Evolutionary conservation across 805 yeast species (phyloP).

Genomic region (Teunomyces panamensis): DNA sequence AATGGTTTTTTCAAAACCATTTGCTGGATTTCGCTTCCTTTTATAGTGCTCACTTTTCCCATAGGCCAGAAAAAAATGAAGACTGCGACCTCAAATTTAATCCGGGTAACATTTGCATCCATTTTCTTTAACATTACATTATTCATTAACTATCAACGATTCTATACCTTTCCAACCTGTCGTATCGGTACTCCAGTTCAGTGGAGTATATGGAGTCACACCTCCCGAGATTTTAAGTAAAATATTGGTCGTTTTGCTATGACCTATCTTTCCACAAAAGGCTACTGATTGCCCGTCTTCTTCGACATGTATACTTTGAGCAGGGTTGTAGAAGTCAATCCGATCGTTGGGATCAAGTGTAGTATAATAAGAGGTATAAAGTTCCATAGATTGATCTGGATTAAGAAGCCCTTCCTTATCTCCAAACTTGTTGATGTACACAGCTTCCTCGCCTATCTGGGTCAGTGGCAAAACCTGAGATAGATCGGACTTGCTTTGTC

Average conservation of each 20-base stretch:
- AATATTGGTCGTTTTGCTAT: constrained; percentile 11
- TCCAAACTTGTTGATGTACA: constrained; percentile 18
- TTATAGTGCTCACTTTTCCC: constrained; percentile 8
- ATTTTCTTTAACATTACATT: neutral
- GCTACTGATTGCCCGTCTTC: constrained; percentile 1
- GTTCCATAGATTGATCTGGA: constrained; percentile 34
- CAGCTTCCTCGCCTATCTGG: constrained; percentile 11
- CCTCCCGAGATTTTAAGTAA: neutral
- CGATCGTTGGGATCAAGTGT: constrained; percentile 18
- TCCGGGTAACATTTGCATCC: constrained; percentile 9
- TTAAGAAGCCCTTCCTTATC: constrained; percentile 40
- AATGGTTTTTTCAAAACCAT: constrained; percentile 5
- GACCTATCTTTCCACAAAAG: constrained; percentile 13
- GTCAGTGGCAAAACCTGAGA: neutral
- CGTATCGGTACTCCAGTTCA: neutral
- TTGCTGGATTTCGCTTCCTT: constrained; percentile 7
- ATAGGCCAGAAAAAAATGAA: neutral
- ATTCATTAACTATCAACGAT: constrained; percentile 1
- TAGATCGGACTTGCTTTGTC: neutral
- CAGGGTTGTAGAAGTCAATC: constrained; percentile 8
- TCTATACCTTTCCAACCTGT: constrained; percentile 1
- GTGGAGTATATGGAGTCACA: neutral
- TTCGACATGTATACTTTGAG: constrained; percentile 3
- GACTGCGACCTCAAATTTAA: neutral
- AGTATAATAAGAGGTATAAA: constrained; percentile 38